Evolutionary conservation across 371 early-diverging fungal species (phyloP), one percentile per base, ranked within the genome.

Genomic region (Saksenaea vasiformis): DNA sequence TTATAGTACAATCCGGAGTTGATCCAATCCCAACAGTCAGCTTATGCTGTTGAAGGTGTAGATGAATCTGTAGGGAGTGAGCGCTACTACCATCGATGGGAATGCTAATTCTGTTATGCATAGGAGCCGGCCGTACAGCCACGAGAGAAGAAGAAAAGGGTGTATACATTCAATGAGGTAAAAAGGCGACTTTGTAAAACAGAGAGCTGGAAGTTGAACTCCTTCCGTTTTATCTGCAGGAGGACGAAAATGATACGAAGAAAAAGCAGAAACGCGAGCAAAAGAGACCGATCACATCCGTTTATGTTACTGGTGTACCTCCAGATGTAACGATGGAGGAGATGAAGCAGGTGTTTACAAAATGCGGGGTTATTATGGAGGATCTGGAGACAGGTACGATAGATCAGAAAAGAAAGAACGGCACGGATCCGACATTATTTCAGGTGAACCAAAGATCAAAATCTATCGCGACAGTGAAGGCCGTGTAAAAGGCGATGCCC

Each of bases 341-440:
- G 65, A 70, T 98, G 35, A 78, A 82, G 44, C 84, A 86, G 11
- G 79, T 80, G 4, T 98, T 96, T 73, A 82, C 84, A 37, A 95
- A 95, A 68, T 96, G 88, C 63, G 98, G 97, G 27, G 85, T 96
- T 2, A 88, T 98, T 35, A 89, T 94, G 91, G 93, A 93, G 55
- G 97, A 94, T 69, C 60, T 90, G 2, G 67, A 76, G 5, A 85
- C 90, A 22, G 88, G 88, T 86, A 72, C 17, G 38, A 47, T 35
- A 19, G 24, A 5, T 27, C 31, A 63, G 14, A 15, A 38, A 26
- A 22, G 4, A 13, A 17, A 22, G 15, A 38, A 8, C 22, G 13
- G 19, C 60, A 43, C 17, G 28, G 34, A 39, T 38, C 17, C 34
- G 13, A 38, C 38, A n/a, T 57, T 15, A 11, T 19, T 26, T 28